Conservation (phyloP, 2,329 filamentous ascomycete species). For the Colletotrichum costaricense region DNA sequence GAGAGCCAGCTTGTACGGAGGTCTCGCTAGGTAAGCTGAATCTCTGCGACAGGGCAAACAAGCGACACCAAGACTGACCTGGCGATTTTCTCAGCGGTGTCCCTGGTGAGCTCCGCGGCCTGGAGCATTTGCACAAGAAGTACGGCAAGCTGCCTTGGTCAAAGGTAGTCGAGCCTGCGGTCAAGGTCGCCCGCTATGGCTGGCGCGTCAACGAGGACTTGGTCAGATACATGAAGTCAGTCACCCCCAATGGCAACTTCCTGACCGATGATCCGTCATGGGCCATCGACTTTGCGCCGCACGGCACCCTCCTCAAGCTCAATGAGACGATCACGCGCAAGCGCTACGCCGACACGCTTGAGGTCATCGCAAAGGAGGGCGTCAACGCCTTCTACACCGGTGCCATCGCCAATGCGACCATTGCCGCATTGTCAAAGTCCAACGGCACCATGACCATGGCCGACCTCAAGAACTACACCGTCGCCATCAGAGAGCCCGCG, state of each 20-base stretch:
- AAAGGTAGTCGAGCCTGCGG: slow-evolving; percentile 75
- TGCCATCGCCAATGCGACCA: slow-evolving; percentile 75
- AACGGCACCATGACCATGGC: slow-evolving; percentile 83
- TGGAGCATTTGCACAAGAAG: slow-evolving; percentile 78
- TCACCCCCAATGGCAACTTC: slow-evolving; percentile 64
- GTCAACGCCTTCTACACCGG: slow-evolving; percentile 78
- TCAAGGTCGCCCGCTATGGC: slow-evolving; percentile 77
- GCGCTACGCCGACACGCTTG: slow-evolving; percentile 79
- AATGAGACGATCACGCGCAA: slow-evolving; percentile 82
- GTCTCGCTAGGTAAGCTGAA: slow-evolving; percentile 74
- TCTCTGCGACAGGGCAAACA: slow-evolving; percentile 37
- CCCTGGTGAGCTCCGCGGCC: slow-evolving; percentile 77
- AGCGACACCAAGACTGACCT: neutral
- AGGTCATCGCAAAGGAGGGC: slow-evolving; percentile 74
- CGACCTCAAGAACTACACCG: slow-evolving; percentile 78
- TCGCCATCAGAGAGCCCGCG: slow-evolving; percentile 71
- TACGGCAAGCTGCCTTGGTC: slow-evolving; percentile 75
- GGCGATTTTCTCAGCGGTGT: slow-evolving; percentile 60
- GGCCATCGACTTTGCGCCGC: slow-evolving; percentile 87
- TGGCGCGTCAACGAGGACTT: slow-evolving; percentile 80
- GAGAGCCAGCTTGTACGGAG: slow-evolving; percentile 72
- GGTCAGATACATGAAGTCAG: slow-evolving; percentile 73
- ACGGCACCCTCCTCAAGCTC: slow-evolving; percentile 72
- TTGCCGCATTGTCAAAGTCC: slow-evolving; percentile 69
- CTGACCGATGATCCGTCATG: slow-evolving; percentile 77